Evolutionary conservation across 371 early-diverging fungal genomes (phyloP), one percentile per base, ranked within the genome.

Genomic region (Mucor sp.): DNA sequence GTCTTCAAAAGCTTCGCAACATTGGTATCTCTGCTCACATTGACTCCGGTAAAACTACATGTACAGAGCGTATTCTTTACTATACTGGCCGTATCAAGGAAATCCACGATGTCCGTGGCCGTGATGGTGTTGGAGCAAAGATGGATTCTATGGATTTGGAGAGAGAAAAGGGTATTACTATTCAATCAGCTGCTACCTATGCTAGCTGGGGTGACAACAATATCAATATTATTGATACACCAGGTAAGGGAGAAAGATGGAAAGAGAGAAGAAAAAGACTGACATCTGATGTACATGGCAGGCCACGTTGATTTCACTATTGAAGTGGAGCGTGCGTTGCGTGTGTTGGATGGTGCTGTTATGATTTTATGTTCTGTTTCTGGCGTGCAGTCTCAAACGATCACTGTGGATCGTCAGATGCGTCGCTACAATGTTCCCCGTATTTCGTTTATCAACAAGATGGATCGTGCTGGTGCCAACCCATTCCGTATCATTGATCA

Each of bases 111-210:
- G 99, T 99, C 48, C 93, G 96, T 66, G 97, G 98, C 58, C 94
- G 93, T 79, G 97, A 99, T 81, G 91, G 93, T 77, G 97, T 98
- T 25, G 99, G 99, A 63, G 99, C 99, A 21, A 97, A 94, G 77
- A 98, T 99, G 98, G 99, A 99, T 81, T 97, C 94, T 57, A 97
- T 99, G 97, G 98, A 97, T 58, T 87, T 97, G 50, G 99, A 99
- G 84, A 88, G 98, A 70, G 98, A 98, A 78, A 95, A 95, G 85
- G 97, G 95, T 62, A 95, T 95, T 69, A 95, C 96, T 55, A 95
- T 95, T 69, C 93, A 94, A 82, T 90, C 91, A 27, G 96, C 96
- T 23, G 94, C 96, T 23, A 95, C 95, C 19, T 93, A 91, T 77
- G 90, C 91, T 9, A 77, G 84, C 39, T 95, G 95, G 95, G 89